phyloP scores from a whole-genome alignment of 768 basidiomycete species.

The Leccinum subgranulosum region DNA sequence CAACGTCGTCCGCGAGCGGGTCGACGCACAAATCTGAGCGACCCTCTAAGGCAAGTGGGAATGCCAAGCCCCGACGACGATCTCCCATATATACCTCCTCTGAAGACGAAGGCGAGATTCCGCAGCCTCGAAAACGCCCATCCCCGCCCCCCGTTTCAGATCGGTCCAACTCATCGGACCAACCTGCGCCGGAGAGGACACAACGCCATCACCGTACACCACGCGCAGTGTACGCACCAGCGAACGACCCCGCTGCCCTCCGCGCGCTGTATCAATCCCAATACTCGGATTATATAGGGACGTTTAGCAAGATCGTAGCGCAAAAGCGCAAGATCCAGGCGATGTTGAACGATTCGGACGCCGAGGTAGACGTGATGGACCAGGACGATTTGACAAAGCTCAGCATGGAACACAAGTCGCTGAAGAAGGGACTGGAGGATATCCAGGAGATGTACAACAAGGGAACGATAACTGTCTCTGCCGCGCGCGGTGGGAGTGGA shows the following conservation, averaged over 20 bases:
- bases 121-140: constrained; percentile 25
- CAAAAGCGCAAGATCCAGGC: constrained; percentile 53
- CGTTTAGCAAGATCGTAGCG: constrained; percentile 44
- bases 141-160: constrained; percentile 29
- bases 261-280: constrained; percentile 50
- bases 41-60: constrained; percentile 13
- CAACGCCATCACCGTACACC: constrained; percentile 25
- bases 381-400: constrained; percentile 49
- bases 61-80: constrained; percentile 44
- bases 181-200: constrained; percentile 9
- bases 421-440: constrained; percentile 51
- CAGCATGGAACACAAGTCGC: constrained; percentile 41
- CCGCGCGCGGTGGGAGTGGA: not conserved
- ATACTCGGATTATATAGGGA: constrained; percentile 50
- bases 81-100: constrained; percentile 69
- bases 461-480: not conserved
- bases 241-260: constrained; percentile 49
- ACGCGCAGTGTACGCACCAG: constrained; percentile 34
- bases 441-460: constrained; percentile 42
- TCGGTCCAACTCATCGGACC: constrained; percentile 22
- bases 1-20: not conserved
- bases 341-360: constrained; percentile 53
- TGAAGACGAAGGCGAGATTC: constrained; percentile 52
- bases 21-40: constrained; percentile 20
- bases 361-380: constrained; percentile 52